Conservation (phyloP, 2,329 filamentous ascomycete genomes). For the Gnomoniopsis smithogilvyi region DNA sequence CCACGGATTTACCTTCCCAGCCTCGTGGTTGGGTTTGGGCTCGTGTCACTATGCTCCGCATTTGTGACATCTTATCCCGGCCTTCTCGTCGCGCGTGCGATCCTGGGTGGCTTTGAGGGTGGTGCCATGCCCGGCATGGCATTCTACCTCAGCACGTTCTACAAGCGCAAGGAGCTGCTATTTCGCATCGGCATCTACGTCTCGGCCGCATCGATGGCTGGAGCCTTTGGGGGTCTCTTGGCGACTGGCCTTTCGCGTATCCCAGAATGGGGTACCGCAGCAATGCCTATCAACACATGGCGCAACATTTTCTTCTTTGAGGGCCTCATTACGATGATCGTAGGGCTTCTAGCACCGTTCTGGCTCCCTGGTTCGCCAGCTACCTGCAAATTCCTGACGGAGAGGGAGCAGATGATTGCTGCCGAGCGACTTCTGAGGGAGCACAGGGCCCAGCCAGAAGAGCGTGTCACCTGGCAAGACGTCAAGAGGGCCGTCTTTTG, state of each 20-base stretch:
- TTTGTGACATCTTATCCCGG: slow-evolving; percentile 47
- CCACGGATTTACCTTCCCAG: slow-evolving; percentile 51
- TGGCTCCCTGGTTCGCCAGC: slow-evolving; percentile 49
- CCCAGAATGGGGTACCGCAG: slow-evolving; percentile 46
- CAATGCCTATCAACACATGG: slow-evolving; percentile 46
- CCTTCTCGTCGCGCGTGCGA: slow-evolving; percentile 40
- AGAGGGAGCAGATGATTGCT: slow-evolving; percentile 53
- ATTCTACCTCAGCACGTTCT: slow-evolving; percentile 54
- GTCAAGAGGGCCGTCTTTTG: slow-evolving; percentile 49
- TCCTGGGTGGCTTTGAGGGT: slow-evolving; percentile 54
- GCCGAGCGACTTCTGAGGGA: slow-evolving; percentile 47
- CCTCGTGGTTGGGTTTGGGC: slow-evolving; percentile 52
- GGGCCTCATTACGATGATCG: slow-evolving; percentile 49
- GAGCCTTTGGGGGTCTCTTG: slow-evolving; percentile 34
- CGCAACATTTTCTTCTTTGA: slow-evolving; percentile 64
- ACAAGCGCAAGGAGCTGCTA: slow-evolving; percentile 50
- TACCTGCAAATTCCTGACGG: slow-evolving; percentile 46
- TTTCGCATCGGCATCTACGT: slow-evolving; percentile 25
- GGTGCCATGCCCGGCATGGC: slow-evolving; percentile 55
- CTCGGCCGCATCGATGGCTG: slow-evolving; percentile 31
- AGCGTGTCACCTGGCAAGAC: slow-evolving; percentile 45
- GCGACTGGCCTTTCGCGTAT: slow-evolving; percentile 48
- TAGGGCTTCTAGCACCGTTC: slow-evolving; percentile 45
- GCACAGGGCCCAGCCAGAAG: slow-evolving; percentile 41
- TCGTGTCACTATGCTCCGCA: slow-evolving; percentile 51